Percentiles rank a stretch among this genome's conserved stretches.
Evolutionary conservation across 345 rosid genomes (phyloP).

Genomic region (Cardamine occulta): DNA sequence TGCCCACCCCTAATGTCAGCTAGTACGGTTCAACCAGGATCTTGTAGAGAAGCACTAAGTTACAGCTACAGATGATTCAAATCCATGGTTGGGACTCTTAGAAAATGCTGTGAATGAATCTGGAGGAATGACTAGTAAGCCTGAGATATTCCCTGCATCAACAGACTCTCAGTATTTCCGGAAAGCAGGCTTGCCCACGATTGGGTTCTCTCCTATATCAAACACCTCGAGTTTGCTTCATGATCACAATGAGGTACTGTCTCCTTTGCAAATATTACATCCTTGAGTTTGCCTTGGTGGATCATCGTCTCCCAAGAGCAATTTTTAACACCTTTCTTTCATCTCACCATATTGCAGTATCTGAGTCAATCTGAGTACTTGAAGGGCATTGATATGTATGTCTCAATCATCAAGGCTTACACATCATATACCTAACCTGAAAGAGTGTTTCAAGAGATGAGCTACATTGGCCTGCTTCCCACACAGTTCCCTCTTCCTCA

Average conservation of each 20-base stretch:
- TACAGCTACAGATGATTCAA: slow-evolving; percentile 61
- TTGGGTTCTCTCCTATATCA: slow-evolving; percentile 88
- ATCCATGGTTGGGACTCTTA: slow-evolving; percentile 78
- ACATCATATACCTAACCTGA: slow-evolving; percentile 47
- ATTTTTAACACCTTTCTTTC: slow-evolving; percentile 72
- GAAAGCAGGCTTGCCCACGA: slow-evolving; percentile 63
- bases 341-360: slow-evolving; percentile 74
- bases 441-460: slow-evolving; percentile 51
- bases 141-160: slow-evolving; percentile 83
- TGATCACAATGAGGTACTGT: slow-evolving; percentile 77
- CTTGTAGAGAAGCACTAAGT: slow-evolving; percentile 51
- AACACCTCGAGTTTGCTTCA: slow-evolving; percentile 87
- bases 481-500: not conserved
- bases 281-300: not conserved
- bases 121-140: slow-evolving; percentile 58
- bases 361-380: slow-evolving; percentile 71
- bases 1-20: no score
- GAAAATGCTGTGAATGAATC: slow-evolving; percentile 66
- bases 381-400: slow-evolving; percentile 72
- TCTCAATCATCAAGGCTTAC: slow-evolving; percentile 64
- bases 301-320: slow-evolving; percentile 33
- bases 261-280: not conserved
- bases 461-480: slow-evolving; percentile 34
- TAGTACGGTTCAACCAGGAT: not conserved
- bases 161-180: slow-evolving; percentile 80